phyloP scores from a whole-genome alignment of 108 stramenopile species.

The Nannochloropsis oceanica region DNA sequence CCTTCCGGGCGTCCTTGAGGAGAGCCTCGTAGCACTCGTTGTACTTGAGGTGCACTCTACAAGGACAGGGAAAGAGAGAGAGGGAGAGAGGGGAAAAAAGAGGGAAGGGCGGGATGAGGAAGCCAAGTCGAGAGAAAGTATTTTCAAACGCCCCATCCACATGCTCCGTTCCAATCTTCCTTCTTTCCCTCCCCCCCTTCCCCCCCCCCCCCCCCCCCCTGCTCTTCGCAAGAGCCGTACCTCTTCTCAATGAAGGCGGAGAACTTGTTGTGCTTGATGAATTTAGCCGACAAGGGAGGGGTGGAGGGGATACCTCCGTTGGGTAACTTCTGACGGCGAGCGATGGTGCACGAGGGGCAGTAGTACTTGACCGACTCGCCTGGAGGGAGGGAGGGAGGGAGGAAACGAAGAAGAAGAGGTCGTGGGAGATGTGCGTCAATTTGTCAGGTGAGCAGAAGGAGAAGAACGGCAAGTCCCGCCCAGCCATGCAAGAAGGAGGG shows the following conservation, averaged over 20 bases:
- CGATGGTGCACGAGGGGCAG: background rate
- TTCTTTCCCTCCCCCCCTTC: background rate
- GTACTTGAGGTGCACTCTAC: background rate
- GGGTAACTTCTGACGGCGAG: background rate
- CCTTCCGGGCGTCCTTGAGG: background rate
- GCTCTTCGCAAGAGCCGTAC: background rate
- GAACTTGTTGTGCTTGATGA: background rate
- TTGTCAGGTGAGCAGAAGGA: too few species aligned
- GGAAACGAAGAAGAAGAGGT: constrained; percentile 34
- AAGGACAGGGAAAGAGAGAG: background rate
- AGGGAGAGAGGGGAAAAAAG: background rate
- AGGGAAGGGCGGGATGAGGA: background rate
- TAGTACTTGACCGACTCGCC: background rate
- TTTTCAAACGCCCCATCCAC: too few species aligned
- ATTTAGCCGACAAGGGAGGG: background rate
- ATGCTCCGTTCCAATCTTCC: too few species aligned
- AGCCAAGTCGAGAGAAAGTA: too few species aligned
- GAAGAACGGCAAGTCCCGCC: too few species aligned
- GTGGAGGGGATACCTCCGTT: background rate
- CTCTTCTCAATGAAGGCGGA: background rate
- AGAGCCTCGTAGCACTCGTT: background rate
- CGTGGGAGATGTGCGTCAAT: too few species aligned
- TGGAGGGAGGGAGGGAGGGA: background rate
- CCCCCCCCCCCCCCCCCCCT: background rate
- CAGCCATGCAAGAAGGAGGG: too few species aligned